Base-by-base conservation (phyloP, 129 eudicot species). In the Flaveria ramosissima region DNA sequence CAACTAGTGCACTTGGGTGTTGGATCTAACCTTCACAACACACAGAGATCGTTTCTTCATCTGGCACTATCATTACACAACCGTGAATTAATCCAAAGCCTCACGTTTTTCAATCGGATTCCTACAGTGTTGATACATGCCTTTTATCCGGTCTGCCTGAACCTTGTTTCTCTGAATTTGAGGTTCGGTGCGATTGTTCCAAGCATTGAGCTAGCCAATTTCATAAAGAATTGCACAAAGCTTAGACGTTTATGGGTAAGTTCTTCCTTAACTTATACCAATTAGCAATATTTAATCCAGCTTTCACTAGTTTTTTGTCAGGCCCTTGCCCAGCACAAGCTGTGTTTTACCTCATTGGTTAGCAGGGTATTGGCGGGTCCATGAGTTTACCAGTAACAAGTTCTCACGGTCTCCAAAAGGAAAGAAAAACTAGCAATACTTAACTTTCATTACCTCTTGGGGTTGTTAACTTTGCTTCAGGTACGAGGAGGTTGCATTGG, bases 401-500 rank as follows among this genome's bases (percentile, higher is more conserved):
- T 9, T 55, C 24, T 55, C 61, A 55, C 12, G 9, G 11, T 55
- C 26, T n/a, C 26, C 24, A 55, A 13, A 10, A 47, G 52, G 13
- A 47, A 55, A 55, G 19, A 55, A 55, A 17, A 55, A 7, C 26
- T 20, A 14, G 61, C 26, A 55, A 55, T 55, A 20, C 15, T 57
- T 57, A 27, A 53, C 60, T 26, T n/a, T 56, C 20, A 20, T 47
- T 53, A n/a, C 55, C 13, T 20, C 45, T 56, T 13, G 13, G 46
- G 15, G 51, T 16, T 63, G 68, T 52, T n/a, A 41, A 67, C 50
- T 24, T 67, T 24, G 71, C 19, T 75, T 76, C 87, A 92, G 97
- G 78, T 90, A 42, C 83, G 84, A 53, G 96, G 87, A 32, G 96
- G 85, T 72, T 88, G 87, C 55, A 84, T 92, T 65, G 94, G 92